Conservation (phyloP, 75 land plant species). For the Isoetes taiwanensis region DNA sequence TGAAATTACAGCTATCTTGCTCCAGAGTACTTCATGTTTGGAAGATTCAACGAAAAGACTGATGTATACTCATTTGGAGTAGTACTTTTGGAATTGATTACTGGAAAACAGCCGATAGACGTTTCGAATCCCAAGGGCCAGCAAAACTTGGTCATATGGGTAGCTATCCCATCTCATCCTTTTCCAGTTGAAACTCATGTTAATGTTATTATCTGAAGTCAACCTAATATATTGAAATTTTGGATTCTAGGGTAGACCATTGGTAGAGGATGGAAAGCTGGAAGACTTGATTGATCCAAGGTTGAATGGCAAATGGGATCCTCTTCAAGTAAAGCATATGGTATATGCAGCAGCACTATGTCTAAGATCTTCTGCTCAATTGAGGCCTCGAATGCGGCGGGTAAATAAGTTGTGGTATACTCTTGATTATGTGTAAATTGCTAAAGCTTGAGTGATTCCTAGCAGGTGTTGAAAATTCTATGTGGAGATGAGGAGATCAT, state of each 20-base stretch:
- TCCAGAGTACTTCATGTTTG: conserved; percentile 83
- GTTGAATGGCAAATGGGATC: conserved; percentile 32
- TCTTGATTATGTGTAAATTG: neutral
- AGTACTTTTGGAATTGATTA: conserved; percentile 63
- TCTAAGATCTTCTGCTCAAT: conserved; percentile 36
- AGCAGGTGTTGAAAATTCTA: conserved; percentile 52
- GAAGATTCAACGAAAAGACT: conserved; percentile 75
- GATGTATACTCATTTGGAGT: conserved; percentile 86
- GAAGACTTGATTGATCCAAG: conserved; percentile 45
- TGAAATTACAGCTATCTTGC: conserved; percentile 56
- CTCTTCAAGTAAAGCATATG: conserved; percentile 29
- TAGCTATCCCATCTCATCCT: conserved; percentile 21
- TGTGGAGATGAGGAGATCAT: conserved; percentile 32
- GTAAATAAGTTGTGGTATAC: conserved; percentile 15
- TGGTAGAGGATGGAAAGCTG: conserved; percentile 38
- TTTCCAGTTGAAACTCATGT: too few relatives aligned
- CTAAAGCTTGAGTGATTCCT: neutral
- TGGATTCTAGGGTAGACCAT: conserved; percentile 57
- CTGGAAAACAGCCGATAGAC: conserved; percentile 73
- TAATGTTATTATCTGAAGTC: too few relatives aligned
- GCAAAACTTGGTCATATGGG: conserved; percentile 77
- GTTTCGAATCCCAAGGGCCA: conserved; percentile 41
- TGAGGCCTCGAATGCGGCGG: conserved; percentile 51
- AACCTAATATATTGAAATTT: too few relatives aligned
- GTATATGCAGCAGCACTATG: conserved; percentile 43